phyloP scores from a whole-genome alignment of 345 rosid genomes.

The Erucastrum elatum region DNA sequence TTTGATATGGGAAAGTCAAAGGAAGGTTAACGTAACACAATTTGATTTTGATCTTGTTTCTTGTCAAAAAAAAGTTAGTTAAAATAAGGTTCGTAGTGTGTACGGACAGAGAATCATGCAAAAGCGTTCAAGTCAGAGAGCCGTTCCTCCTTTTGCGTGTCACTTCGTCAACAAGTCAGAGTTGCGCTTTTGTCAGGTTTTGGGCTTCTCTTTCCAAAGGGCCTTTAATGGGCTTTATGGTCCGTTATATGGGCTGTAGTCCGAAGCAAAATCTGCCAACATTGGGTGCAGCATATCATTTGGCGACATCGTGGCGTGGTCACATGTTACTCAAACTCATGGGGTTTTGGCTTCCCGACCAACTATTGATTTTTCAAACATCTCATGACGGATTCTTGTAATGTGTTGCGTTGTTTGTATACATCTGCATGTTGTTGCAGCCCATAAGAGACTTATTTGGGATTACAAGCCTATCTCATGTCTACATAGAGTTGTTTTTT shows the following conservation, averaged over 20 bases:
- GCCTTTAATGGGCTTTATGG: not conserved
- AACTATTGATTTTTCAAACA: not conserved
- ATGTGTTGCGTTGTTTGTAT: not conserved
- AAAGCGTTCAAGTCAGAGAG: not conserved
- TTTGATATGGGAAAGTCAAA: too few relatives aligned
- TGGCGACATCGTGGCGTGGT: not conserved
- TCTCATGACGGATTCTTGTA: not conserved
- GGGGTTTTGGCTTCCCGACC: not conserved
- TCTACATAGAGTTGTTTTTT: not conserved
- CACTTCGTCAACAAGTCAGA: not conserved
- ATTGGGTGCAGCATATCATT: not conserved
- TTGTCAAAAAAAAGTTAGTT: too few relatives aligned
- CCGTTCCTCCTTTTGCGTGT: constrained; percentile 2
- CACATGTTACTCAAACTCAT: not conserved
- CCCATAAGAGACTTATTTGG: not conserved
- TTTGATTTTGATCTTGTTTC: too few relatives aligned
- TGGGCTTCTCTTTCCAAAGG: not conserved
- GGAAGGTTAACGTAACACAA: too few relatives aligned
- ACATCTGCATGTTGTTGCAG: not conserved
- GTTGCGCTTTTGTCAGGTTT: not conserved
- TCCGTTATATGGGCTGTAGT: too few relatives aligned
- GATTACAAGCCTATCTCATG: not conserved
- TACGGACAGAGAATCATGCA: too few relatives aligned
- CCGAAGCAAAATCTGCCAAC: not conserved
- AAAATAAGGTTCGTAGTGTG: too few relatives aligned